phyloP scores from a whole-genome alignment of 805 yeast genomes.

The Candida suzukii region DNA sequence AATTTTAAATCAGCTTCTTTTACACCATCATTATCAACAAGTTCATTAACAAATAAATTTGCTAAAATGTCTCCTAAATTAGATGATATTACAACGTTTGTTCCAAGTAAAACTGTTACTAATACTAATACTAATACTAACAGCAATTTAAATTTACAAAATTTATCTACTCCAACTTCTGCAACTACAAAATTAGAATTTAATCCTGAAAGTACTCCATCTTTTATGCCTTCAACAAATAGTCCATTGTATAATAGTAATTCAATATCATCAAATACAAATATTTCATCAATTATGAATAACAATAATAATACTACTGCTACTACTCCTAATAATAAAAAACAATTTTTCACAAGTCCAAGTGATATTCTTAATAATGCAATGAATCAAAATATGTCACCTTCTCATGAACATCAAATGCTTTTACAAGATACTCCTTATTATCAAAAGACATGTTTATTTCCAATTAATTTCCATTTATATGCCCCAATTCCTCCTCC shows the following conservation, averaged over 20 bases:
- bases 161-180: not conserved
- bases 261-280: not conserved
- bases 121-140: not conserved
- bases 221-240: slow-evolving; percentile 22
- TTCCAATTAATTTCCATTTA: slow-evolving; percentile 71
- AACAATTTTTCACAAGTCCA: too few relatives aligned
- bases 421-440: slow-evolving; percentile 18
- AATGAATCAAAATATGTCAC: too few relatives aligned
- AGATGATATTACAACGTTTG: slow-evolving; percentile 40
- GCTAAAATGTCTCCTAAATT: slow-evolving; percentile 42
- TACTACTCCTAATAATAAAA: too few relatives aligned
- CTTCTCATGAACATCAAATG: not conserved
- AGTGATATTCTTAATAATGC: too few relatives aligned
- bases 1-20: slow-evolving; percentile 51
- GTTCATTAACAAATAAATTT: slow-evolving; percentile 28
- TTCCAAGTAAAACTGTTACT: slow-evolving; percentile 32
- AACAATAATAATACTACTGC: too few relatives aligned
- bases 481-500: slow-evolving; percentile 90
- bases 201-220: slow-evolving; percentile 25
- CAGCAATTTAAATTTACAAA: too few relatives aligned
- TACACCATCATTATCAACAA: slow-evolving; percentile 39
- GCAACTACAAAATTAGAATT: slow-evolving; percentile 4
- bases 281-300: slow-evolving; percentile 3
- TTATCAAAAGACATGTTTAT: slow-evolving; percentile 29
- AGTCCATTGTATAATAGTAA: not conserved